Conservation (phyloP, 768 basidiomycete genomes). For the Boletus sp. region DNA sequence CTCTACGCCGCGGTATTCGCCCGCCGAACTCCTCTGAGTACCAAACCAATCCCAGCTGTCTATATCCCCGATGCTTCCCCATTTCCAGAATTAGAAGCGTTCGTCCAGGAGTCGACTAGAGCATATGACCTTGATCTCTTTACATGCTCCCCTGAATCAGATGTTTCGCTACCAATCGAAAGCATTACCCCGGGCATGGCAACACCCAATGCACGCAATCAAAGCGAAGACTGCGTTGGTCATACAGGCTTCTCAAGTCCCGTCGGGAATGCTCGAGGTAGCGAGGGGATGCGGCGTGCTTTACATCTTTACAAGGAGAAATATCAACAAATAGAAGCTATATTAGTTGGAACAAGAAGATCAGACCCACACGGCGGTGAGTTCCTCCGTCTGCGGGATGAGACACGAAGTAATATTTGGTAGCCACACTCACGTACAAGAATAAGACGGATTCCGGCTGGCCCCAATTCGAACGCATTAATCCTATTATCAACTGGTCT, state of each 20-base stretch:
- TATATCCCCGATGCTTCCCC: slow-evolving; percentile 92
- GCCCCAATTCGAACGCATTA: slow-evolving; percentile 87
- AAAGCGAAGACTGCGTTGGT: slow-evolving; percentile 1
- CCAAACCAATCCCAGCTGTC: slow-evolving; percentile 58
- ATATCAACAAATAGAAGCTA: slow-evolving; percentile 68
- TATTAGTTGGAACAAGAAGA: slow-evolving; percentile 85
- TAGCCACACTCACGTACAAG: slow-evolving; percentile 68
- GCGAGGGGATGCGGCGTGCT: slow-evolving; percentile 76
- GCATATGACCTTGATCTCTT: slow-evolving; percentile 75
- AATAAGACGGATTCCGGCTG: slow-evolving; percentile 86
- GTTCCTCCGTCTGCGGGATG: slow-evolving; percentile 22
- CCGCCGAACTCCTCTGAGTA: slow-evolving; percentile 33
- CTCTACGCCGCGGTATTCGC: slow-evolving; percentile 76
- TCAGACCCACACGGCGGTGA: slow-evolving; percentile 92
- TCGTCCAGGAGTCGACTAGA: slow-evolving; percentile 62
- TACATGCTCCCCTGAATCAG: slow-evolving; percentile 36
- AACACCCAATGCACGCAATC: slow-evolving; percentile 15
- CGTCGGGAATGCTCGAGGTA: slow-evolving; percentile 54
- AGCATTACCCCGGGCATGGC: slow-evolving; percentile 39
- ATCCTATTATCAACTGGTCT: slow-evolving; percentile 95
- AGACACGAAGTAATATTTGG: not conserved
- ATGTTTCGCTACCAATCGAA: slow-evolving; percentile 45
- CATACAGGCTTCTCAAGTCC: slow-evolving; percentile 29
- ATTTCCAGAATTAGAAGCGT: slow-evolving; percentile 78
- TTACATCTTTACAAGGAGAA: slow-evolving; percentile 66